Base-by-base conservation (phyloP, 2,329 filamentous ascomycete species). In the Orbilia oligospora region DNA sequence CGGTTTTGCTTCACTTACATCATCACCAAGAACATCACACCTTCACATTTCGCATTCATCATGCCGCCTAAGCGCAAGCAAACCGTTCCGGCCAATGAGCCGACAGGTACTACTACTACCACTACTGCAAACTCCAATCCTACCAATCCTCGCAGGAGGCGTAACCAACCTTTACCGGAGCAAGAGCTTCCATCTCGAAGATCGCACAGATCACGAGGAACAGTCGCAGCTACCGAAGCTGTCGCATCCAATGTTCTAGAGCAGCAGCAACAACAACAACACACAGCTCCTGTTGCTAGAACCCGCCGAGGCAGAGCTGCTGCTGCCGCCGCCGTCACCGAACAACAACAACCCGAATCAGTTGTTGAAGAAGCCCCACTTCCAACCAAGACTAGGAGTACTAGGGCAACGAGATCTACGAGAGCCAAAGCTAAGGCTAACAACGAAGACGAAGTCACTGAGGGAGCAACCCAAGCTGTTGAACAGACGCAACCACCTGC, bases 171-270 rank as follows among this genome's bases (percentile, higher is more conserved):
- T 12, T 12, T 38, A 2, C 56, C 33, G 9, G 56, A 61, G 22
- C 56, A 44, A 18, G 36, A 44, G 33, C 56, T 61, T n/a, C 56
- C 33, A 44, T 27, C 18, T 24, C 36, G 36, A 58, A 58, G 53
- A 41, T 58, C 53, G 10, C 53, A 20, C 30, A 18, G 53, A 58
- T 38, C 30, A 5, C 38, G 30, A 22, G 30, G 30, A 44, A 27
- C 56, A 12, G 56, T 44, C 36, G 56, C 56, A 61, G 56, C 33
- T 6, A 3, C 56, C 36, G 56, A 61, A 44, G 56, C 18, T 61
- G 20, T 9, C 10, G 8, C 36, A n/a, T 27, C 36, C 10, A 14
- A 38, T 20, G 24, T 44, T 44, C n/a, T 36, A 14, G 56, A 61
- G 36, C 33, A 61, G 8, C 33, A 30, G 8, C 33, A 36, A 36